A percentile compares a stretch with the other conserved stretches of the same genome.
Conservation (phyloP, 805 yeast species). For the Candida alai region DNA sequence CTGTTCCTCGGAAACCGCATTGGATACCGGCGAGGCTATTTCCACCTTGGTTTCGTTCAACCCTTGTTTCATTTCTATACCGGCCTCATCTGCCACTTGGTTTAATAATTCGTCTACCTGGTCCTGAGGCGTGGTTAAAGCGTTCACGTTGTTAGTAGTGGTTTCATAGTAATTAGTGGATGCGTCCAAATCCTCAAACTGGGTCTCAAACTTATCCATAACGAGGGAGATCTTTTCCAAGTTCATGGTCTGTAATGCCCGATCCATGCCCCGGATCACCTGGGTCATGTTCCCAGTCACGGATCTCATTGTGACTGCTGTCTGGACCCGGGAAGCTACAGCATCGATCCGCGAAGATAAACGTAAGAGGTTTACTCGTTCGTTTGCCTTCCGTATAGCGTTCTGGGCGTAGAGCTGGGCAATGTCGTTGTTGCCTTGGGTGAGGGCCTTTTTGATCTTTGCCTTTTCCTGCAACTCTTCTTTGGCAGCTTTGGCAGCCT, state of each 20-base stretch:
- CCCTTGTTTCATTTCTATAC: constrained; percentile 85
- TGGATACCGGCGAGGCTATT: constrained; percentile 35
- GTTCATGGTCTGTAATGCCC: constrained; percentile 93
- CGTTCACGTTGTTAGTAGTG: constrained; percentile 84
- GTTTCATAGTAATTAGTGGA: constrained; percentile 89
- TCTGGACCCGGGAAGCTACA: constrained; percentile 91
- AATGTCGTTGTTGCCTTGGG: constrained; percentile 83
- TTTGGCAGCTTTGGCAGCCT: constrained; percentile 85
- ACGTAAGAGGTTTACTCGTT: constrained; percentile 73
- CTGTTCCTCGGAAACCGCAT: constrained; percentile 55
- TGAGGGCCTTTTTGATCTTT: constrained; percentile 83
- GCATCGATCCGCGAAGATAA: constrained; percentile 91
- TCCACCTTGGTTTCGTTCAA: constrained; percentile 63
- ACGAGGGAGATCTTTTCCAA: constrained; percentile 87
- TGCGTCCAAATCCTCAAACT: constrained; percentile 94
- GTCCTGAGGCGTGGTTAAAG: constrained; percentile 88
- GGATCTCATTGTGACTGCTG: constrained; percentile 96
- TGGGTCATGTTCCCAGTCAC: constrained; percentile 92
- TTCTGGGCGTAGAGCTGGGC: constrained; percentile 94
- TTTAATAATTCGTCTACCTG: constrained; percentile 88
- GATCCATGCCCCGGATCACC: constrained; percentile 94
- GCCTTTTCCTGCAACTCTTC: constrained; percentile 86
- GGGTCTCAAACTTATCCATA: constrained; percentile 96
- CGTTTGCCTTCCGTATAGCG: constrained; percentile 89
- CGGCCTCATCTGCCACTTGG: constrained; percentile 96